These are phyloP conservation scores for Phytophthora hibernalis DNA, from an alignment of 352 stramenopile species.

Conservation along the genomic window DNA sequence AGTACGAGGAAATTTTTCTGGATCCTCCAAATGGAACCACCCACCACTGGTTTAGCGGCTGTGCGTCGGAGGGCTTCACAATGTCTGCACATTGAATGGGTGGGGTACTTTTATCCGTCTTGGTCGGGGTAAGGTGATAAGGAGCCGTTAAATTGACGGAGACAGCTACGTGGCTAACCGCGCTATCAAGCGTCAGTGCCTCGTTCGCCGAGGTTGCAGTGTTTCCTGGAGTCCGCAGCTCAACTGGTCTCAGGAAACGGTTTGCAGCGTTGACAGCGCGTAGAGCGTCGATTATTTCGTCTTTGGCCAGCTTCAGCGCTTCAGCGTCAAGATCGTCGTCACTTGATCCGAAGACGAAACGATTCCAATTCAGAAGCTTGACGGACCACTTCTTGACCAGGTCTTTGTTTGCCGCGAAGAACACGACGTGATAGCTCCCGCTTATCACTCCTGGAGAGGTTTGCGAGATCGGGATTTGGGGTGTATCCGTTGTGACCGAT, in stretches of 20 bases:
- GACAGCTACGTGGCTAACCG: slow-evolving; percentile 2
- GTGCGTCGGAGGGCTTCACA: slow-evolving; percentile 24
- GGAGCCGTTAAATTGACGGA: slow-evolving; percentile 3
- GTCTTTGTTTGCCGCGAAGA: slow-evolving; percentile 61
- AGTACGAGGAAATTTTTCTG: slow-evolving; percentile 48
- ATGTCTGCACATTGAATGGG: slow-evolving; percentile 1
- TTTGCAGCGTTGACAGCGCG: slow-evolving; percentile 33
- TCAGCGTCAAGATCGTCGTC: slow-evolving; percentile 10
- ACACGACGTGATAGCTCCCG: slow-evolving; percentile 42
- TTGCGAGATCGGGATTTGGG: slow-evolving; percentile 8
- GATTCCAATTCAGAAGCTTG: slow-evolving; percentile 77
- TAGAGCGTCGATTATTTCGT: slow-evolving; percentile 47
- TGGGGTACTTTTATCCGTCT: slow-evolving; percentile 1
- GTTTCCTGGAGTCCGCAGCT: slow-evolving; percentile 12
- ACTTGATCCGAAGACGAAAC: slow-evolving; percentile 58
- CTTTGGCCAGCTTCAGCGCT: slow-evolving; percentile 30
- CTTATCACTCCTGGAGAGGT: slow-evolving; percentile 7
- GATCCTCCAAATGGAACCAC: slow-evolving; percentile 30
- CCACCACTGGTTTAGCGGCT: slow-evolving; percentile 33
- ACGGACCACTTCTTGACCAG: slow-evolving; percentile 59
- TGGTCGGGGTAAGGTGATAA: slow-evolving; percentile 1
- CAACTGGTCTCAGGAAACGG: slow-evolving; percentile 35
- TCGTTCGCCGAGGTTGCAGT: neutral
- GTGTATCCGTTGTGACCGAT: neutral
- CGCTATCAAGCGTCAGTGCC: neutral